phyloP scores from a whole-genome alignment of 1,284 basidiomycete species.

The Mycena sp. region DNA sequence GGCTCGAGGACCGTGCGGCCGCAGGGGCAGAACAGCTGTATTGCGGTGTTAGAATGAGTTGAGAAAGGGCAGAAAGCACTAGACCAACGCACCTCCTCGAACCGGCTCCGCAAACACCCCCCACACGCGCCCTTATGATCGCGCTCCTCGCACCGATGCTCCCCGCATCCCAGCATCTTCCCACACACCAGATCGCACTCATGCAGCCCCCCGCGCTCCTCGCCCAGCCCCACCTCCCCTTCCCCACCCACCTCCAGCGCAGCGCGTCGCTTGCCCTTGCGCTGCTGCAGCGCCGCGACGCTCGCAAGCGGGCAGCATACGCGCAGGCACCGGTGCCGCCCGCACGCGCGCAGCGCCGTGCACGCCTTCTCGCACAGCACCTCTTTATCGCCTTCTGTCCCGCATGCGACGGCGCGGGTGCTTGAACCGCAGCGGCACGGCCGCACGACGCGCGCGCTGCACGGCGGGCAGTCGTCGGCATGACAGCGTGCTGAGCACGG shows the following conservation, averaged over 20 bases:
- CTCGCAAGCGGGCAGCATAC: slow-evolving; percentile 89
- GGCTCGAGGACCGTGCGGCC: slow-evolving; percentile 65
- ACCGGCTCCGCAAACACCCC: slow-evolving; percentile 85
- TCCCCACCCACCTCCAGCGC: slow-evolving; percentile 33
- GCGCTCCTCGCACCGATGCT: slow-evolving; percentile 77
- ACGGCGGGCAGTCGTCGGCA: slow-evolving; percentile 78
- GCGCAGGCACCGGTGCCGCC: slow-evolving; percentile 84
- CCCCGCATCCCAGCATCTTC: slow-evolving; percentile 76
- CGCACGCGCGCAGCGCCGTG: slow-evolving; percentile 77
- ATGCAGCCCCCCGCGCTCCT: slow-evolving; percentile 74
- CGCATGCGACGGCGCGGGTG: slow-evolving; percentile 52
- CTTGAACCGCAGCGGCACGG: slow-evolving; percentile 86
- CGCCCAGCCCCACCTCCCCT: slow-evolving; percentile 42
- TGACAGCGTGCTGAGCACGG: slow-evolving; percentile 70
- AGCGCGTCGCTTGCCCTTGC: slow-evolving; percentile 68
- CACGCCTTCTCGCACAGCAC: slow-evolving; percentile 85
- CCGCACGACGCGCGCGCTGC: slow-evolving; percentile 69
- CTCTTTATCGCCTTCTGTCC: slow-evolving; percentile 52
- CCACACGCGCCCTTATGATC: slow-evolving; percentile 88
- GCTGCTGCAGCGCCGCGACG: slow-evolving; percentile 52
- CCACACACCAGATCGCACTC: slow-evolving; percentile 84
- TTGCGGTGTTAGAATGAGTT: slow-evolving; percentile 5
- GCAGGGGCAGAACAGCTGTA: slow-evolving; percentile 81
- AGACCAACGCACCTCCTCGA: slow-evolving; percentile 83
- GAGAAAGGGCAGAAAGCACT: not conserved